Evolutionary conservation across 2,329 filamentous ascomycete species (phyloP).

Genomic region (Colletotrichum lupini): DNA sequence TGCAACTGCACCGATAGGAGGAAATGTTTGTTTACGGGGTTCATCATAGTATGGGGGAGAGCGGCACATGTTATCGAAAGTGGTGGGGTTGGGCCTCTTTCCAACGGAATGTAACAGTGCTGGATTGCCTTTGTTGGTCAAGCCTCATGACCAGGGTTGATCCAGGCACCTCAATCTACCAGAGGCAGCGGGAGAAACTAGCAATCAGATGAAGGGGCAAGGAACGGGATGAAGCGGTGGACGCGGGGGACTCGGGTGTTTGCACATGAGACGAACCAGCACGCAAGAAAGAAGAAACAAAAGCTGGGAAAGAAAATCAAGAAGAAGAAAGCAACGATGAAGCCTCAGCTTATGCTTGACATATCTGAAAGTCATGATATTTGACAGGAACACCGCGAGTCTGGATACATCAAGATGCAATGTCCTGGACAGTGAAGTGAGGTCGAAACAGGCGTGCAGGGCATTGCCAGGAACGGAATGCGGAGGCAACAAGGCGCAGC

Average conservation of each 20-base stretch:
- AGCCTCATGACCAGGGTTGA: slow-evolving; percentile 21
- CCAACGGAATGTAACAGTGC: slow-evolving; percentile 30
- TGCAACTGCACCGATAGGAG: slow-evolving; percentile 33
- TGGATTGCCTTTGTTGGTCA: slow-evolving; percentile 34
- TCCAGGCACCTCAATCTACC: slow-evolving; percentile 14
- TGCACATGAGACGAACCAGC: slow-evolving; percentile 24
- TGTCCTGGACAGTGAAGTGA: slow-evolving; percentile 16
- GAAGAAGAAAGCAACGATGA: background rate
- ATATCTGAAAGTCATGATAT: background rate
- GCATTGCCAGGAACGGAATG: slow-evolving; percentile 33
- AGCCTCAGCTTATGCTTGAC: background rate
- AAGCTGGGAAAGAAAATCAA: background rate
- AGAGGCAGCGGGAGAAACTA: slow-evolving; percentile 15
- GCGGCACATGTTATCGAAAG: background rate
- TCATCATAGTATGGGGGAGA: background rate
- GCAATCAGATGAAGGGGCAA: slow-evolving; percentile 20
- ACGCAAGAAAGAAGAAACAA: background rate
- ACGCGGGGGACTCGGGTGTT: slow-evolving; percentile 12
- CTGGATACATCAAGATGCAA: background rate
- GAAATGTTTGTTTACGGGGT: slow-evolving; percentile 15
- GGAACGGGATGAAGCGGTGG: background rate
- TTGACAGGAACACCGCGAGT: background rate
- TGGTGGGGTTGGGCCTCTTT: slow-evolving; percentile 3
- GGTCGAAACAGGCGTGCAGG: slow-evolving; percentile 32
- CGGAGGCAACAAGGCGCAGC: slow-evolving; percentile 26